Conservation (phyloP, 305 asterid species). For the Caryopteris hybrid region DNA sequence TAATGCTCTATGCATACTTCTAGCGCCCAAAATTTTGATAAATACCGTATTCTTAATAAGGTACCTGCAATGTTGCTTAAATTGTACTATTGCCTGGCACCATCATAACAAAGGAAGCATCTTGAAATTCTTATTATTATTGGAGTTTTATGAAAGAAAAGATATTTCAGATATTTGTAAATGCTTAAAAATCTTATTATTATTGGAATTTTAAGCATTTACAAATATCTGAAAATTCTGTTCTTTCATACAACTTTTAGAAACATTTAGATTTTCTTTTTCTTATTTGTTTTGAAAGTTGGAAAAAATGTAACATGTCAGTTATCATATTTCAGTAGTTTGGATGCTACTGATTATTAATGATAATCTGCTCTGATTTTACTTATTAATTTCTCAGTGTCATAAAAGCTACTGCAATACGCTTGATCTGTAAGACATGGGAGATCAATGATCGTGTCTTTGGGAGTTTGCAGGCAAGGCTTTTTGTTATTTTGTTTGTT, state of each 20-base stretch:
- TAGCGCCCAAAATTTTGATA: neutral
- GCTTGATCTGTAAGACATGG: conserved; percentile 96
- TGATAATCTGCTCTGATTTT: conserved; percentile 17
- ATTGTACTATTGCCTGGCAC: neutral
- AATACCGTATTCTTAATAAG: too few relatives aligned
- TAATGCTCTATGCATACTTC: neutral
- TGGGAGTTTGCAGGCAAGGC: conserved; percentile 81
- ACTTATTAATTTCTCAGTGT: conserved; percentile 43
- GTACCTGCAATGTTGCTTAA: neutral
- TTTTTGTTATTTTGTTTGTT: conserved; percentile 16
- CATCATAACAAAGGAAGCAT: neutral
- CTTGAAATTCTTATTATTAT: neutral
- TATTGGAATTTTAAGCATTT: neutral
- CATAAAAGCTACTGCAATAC: conserved; percentile 77
- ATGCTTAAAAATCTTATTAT: neutral
- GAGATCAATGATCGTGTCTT: conserved; percentile 88
- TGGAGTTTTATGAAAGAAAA: too few relatives aligned
- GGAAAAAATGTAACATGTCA: neutral
- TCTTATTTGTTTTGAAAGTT: neutral
- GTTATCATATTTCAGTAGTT: neutral
- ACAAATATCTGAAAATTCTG: neutral
- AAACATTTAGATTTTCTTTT: neutral
- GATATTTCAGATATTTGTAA: too few relatives aligned
- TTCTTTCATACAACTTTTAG: neutral
- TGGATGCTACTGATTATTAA: conserved; percentile 6